phyloP scores from a whole-genome alignment of 176 grass and related monocot species.

The Hordeum vulgare region MorexV3_pseudomolecules_assembly NC_058522.1:514151733-514152232 shows the following conservation, averaged over 20 bases:
- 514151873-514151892: not conserved
- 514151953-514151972: not conserved
- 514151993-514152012: not conserved
- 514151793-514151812: not conserved
- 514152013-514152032: not conserved
- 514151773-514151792: not conserved
- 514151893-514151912: not conserved
- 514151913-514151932: not conserved
- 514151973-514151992: not conserved
- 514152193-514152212: slow-evolving; percentile 62
- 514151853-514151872: not conserved
- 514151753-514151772: not conserved
- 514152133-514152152: slow-evolving; percentile 70
- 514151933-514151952: not conserved
- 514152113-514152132: slow-evolving; percentile 67
- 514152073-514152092: not conserved
- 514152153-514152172: slow-evolving; percentile 78
- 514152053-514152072: not conserved
- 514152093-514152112: slow-evolving; percentile 59
- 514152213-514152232: slow-evolving; percentile 50
- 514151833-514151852: not conserved
- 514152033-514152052: not conserved
- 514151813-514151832: not conserved
- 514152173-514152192: slow-evolving; percentile 70
- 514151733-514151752: not conserved